Percentiles rank a stretch among this genome's conserved stretches.
Evolutionary conservation across 2,329 filamentous ascomycete species (phyloP).

Genomic region (Talaromyces sp.): DNA sequence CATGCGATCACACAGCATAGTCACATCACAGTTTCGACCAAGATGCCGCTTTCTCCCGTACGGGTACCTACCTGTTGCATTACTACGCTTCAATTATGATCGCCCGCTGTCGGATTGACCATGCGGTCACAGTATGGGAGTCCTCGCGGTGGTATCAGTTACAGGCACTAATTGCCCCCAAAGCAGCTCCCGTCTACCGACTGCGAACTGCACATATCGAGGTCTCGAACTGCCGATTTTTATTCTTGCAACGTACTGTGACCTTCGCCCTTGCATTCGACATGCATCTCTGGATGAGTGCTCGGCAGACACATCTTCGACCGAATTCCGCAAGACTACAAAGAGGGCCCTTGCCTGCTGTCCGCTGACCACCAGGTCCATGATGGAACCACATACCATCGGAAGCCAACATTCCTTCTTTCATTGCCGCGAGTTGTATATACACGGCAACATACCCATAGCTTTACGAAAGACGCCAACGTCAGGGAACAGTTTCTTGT

Average conservation of each 20-base stretch:
- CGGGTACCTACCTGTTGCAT: not conserved
- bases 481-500: not conserved
- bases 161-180: not conserved
- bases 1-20: constrained; percentile 9
- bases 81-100: not conserved
- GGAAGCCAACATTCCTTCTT: not conserved
- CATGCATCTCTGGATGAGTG: not conserved
- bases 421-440: not conserved
- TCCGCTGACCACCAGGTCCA: no score
- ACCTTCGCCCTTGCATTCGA: not conserved
- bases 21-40: not conserved
- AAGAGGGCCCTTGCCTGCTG: not conserved
- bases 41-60: not conserved
- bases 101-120: not conserved
- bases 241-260: not conserved
- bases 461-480: not conserved
- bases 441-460: no score
- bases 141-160: not conserved
- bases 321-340: not conserved
- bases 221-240: not conserved
- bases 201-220: not conserved
- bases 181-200: not conserved
- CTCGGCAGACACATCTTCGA: not conserved
- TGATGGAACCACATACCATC: not conserved
- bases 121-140: not conserved